phyloP scores from a whole-genome alignment of 2,329 filamentous ascomycete genomes.

The Lizonia empirigonia region DNA sequence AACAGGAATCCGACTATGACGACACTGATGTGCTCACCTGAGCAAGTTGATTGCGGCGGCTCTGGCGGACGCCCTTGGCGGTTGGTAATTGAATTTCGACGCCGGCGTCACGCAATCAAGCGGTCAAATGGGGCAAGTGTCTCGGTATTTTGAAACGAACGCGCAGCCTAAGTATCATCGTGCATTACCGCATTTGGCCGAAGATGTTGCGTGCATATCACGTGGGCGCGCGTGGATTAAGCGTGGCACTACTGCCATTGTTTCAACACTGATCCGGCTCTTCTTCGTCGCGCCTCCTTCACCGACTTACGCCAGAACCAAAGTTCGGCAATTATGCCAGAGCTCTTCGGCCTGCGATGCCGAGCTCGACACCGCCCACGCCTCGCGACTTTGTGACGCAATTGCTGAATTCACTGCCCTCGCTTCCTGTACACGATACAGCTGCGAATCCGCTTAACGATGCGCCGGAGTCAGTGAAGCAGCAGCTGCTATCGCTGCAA shows the following conservation, averaged over 20 bases:
- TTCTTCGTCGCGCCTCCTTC: conserved; percentile 21
- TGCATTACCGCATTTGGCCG: conserved; percentile 17
- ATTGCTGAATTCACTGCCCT: conserved; percentile 37
- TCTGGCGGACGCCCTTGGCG: conserved; percentile 5
- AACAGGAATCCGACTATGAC: conserved; percentile 21
- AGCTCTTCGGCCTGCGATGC: conserved; percentile 16
- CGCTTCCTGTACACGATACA: conserved; percentile 24
- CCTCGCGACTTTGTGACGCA: conserved; percentile 43
- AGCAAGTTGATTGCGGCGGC: conserved; percentile 3
- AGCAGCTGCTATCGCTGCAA: conserved; percentile 71
- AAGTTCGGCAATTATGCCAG: conserved; percentile 14
- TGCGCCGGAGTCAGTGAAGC: conserved; percentile 36
- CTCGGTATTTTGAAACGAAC: neutral
- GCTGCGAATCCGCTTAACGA: conserved; percentile 51
- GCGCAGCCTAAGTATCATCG: conserved; percentile 14
- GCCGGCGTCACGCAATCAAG: conserved; percentile 12
- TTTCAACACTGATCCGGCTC: conserved; percentile 31
- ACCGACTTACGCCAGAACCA: conserved; percentile 18
- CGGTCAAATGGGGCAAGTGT: neutral
- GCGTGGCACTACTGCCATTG: conserved; percentile 22
- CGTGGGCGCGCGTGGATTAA: conserved; percentile 24
- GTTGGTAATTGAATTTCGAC: neutral
- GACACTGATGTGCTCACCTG: conserved; percentile 14
- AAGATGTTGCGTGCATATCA: conserved; percentile 16
- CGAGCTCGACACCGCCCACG: conserved; percentile 22